Base-by-base conservation (phyloP, 164 flowering plant genomes). In the Nelumbo lutea region DNA sequence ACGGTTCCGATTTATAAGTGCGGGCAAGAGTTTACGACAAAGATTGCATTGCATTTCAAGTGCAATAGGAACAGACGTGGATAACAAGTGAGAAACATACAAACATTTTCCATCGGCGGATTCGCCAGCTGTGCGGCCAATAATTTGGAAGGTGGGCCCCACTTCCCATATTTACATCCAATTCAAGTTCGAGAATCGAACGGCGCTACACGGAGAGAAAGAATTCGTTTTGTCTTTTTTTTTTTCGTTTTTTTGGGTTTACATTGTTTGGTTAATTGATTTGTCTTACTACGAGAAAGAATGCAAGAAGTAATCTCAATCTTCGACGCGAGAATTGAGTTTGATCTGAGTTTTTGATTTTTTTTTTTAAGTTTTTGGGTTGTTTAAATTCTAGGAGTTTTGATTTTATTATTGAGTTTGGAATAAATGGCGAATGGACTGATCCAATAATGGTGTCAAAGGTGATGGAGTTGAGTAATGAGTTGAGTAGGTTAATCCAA, bases 381-480 rank as follows among this genome's bases (percentile, higher is more conserved):
- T 5, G 43, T 42, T 60, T 61, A 4, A 11, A 4, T 56, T 69
- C 45, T 46, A 63, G 40, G 42, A 60, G 11, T 61, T 2, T 50
- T 15, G 59, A 46, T 43, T 42, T 56, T 48, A 39, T 44, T 39
- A 61, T 45, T 2, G 47, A 86, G n/a, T n/a, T n/a, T 87, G 90
- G 90, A 88, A 67, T 83, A 85, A 61, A 75, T 84, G 3, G 85
- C 78, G n/a, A 79, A 40, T 76, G 79, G 67, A 70, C 61, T 39
- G 79, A 72, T 66, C 66, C 81, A 41, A 27, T 71, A 45, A 15
- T 55, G 48, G 57, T 64, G 59, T 67, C 68, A 42, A 78, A 73
- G 75, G 69, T 55, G 14, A 44, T 64, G 40, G 83, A 80, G 68
- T 68, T 89, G 77, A 84, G 83, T 81, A 82, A 67, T 65, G 92